phyloP scores from a whole-genome alignment of 768 basidiomycete genomes.

The Candolleomyces eurysporus region DNA sequence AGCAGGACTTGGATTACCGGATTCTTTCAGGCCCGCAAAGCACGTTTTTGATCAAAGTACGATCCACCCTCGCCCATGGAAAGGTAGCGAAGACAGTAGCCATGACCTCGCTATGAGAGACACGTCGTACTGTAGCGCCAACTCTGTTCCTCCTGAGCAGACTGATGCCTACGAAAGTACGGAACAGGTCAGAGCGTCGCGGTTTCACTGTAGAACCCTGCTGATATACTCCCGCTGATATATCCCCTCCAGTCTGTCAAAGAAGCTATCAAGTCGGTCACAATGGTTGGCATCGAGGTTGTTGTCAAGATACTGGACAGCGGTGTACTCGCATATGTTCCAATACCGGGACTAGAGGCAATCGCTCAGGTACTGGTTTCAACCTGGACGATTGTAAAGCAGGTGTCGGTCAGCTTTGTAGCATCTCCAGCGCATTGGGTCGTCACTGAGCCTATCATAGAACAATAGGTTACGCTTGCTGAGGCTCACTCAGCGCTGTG shows the following conservation, averaged over 20 bases:
- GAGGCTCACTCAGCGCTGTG: conserved; percentile 71
- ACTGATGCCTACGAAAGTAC: conserved; percentile 37
- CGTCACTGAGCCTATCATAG: too few species aligned
- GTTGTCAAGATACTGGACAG: conserved; percentile 43
- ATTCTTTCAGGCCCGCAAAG: conserved; percentile 7
- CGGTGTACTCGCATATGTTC: conserved; percentile 44
- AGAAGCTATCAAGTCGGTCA: conserved; percentile 26
- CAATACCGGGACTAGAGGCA: conserved; percentile 52
- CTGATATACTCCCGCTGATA: too few species aligned
- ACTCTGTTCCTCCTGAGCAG: conserved; percentile 37
- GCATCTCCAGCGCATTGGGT: too few species aligned
- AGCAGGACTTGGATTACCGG: conserved; percentile 1
- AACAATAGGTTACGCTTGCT: conserved; percentile 67
- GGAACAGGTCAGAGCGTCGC: conserved; percentile 24
- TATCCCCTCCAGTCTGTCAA: conserved; percentile 31
- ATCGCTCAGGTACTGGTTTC: conserved; percentile 50
- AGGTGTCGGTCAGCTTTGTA: conserved; percentile 53
- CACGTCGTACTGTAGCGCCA: conserved; percentile 27
- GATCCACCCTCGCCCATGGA: conserved; percentile 6
- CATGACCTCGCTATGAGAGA: conserved; percentile 22
- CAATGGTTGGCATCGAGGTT: conserved; percentile 39
- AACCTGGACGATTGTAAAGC: conserved; percentile 65
- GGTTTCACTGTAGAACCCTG: not conserved
- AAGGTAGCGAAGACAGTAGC: conserved; percentile 19
- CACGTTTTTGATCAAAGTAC: conserved; percentile 4